Conservation (phyloP, 2,329 filamentous ascomycete genomes). For the Gnomoniopsis sp. region DNA sequence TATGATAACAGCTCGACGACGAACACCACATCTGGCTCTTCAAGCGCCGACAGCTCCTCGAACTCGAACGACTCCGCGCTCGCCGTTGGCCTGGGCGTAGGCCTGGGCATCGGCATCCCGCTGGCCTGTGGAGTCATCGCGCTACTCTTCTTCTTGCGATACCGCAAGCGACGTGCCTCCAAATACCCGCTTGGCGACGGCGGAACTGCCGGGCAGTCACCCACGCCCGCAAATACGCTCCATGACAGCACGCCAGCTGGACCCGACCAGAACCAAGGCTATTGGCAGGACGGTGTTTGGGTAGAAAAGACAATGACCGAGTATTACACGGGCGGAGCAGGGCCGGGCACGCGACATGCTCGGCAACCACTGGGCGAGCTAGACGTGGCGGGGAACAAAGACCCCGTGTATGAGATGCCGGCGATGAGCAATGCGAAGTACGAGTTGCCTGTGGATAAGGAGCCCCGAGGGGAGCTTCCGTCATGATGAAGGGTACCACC, state of each 20-base stretch:
- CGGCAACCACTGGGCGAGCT: neutral
- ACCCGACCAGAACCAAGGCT: neutral
- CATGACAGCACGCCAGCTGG: neutral
- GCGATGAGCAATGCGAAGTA: neutral
- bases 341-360: neutral
- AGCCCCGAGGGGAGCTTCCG: neutral
- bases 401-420: neutral
- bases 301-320: neutral
- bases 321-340: neutral
- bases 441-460: neutral
- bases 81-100: neutral
- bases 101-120: neutral
- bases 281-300: neutral
- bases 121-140: neutral
- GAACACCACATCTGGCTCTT: too few relatives aligned
- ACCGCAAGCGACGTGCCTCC: neutral
- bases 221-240: neutral
- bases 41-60: neutral
- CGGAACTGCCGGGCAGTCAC: neutral
- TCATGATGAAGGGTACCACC: neutral
- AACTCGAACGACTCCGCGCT: too few relatives aligned
- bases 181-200: neutral
- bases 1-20: neutral
- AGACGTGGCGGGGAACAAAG: neutral
- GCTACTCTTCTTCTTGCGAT: neutral